Percentiles rank a stretch among this genome's conserved stretches.
Conservation (phyloP, 805 yeast genomes). For the Ogataea glucozyma region DNA sequence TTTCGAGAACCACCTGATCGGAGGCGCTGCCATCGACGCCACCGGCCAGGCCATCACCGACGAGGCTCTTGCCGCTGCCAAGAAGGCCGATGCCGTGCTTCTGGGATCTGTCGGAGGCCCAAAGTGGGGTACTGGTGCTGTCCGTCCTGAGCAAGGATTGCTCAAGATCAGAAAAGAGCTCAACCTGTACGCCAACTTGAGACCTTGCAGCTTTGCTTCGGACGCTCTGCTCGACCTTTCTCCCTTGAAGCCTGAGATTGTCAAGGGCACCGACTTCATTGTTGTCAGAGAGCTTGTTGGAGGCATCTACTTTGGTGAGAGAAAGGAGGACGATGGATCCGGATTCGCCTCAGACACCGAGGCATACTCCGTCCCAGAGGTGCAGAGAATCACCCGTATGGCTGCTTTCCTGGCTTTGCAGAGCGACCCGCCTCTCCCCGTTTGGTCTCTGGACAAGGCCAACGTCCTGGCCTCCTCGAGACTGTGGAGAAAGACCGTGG, state of each 20-base stretch:
- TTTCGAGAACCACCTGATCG: constrained; percentile 83
- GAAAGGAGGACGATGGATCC: constrained; percentile 86
- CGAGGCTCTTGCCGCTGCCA: constrained; percentile 78
- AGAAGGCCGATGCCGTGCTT: constrained; percentile 89
- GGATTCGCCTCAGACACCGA: constrained; percentile 94
- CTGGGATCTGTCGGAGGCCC: constrained; percentile 99
- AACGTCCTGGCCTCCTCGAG: constrained; percentile 95
- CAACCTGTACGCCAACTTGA: constrained; percentile 89
- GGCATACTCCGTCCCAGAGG: constrained; percentile 86
- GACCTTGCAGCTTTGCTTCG: constrained; percentile 93
- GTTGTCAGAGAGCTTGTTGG: constrained; percentile 98
- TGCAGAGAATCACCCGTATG: constrained; percentile 95
- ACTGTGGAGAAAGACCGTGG: constrained; percentile 93
- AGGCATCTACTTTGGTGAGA: constrained; percentile 96
- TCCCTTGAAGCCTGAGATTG: constrained; percentile 83
- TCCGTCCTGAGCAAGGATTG: constrained; percentile 97
- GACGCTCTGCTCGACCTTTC: constrained; percentile 82
- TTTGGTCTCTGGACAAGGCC: constrained; percentile 97
- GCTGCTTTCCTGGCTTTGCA: constrained; percentile 96
- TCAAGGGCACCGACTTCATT: constrained; percentile 85
- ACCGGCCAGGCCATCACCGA: constrained; percentile 91
- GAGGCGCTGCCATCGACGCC: constrained; percentile 98
- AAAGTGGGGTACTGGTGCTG: constrained; percentile 97
- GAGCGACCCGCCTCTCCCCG: constrained; percentile 88
- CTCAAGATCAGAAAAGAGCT: constrained; percentile 92